These are phyloP conservation scores for Nannochloropsis gaditana DNA, from an alignment of 108 stramenopile genomes.

Conservation along the genomic window DNA sequence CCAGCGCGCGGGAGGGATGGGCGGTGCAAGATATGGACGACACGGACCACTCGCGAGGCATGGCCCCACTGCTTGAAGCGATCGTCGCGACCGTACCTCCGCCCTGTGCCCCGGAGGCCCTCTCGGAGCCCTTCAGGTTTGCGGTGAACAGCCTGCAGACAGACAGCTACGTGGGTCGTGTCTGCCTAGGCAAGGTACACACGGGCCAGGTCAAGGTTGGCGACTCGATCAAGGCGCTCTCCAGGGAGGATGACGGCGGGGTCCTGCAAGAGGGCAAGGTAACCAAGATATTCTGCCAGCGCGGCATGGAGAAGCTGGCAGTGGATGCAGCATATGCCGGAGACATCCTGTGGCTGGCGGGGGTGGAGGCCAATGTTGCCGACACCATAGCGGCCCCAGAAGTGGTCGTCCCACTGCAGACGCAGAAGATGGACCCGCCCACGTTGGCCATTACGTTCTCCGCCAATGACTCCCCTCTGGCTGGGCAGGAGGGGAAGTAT, in stretches of 20 bases:
- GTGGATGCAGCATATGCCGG: slow-evolving; percentile 68
- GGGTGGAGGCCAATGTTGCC: slow-evolving; percentile 78
- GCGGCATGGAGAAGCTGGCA: slow-evolving; percentile 30
- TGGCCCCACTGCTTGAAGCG: slow-evolving; percentile 78
- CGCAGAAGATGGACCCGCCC: slow-evolving; percentile 80
- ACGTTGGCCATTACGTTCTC: slow-evolving; percentile 92
- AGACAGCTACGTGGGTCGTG: slow-evolving; percentile 36
- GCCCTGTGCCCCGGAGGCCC: slow-evolving; percentile 25
- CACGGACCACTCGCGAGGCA: slow-evolving; percentile 32
- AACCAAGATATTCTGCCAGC: slow-evolving; percentile 34
- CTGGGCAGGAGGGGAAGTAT: slow-evolving; percentile 91
- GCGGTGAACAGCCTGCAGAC: slow-evolving; percentile 40
- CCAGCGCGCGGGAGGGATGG: slow-evolving; percentile 81
- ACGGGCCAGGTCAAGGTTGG: slow-evolving; percentile 34
- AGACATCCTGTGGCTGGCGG: slow-evolving; percentile 94
- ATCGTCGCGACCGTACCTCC: slow-evolving; percentile 29
- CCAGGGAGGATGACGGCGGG: slow-evolving; percentile 26
- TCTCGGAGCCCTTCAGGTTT: slow-evolving; percentile 37
- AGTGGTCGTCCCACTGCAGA: slow-evolving; percentile 62
- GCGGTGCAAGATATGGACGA: slow-evolving; percentile 36
- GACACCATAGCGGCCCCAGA: slow-evolving; percentile 75
- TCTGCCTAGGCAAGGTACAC: slow-evolving; percentile 38
- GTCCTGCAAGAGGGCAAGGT: slow-evolving; percentile 32
- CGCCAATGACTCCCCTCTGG: slow-evolving; percentile 93
- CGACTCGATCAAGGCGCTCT: slow-evolving; percentile 22